Percentiles rank a stretch among this genome's conserved stretches.
Conservation (phyloP, 495 filamentous ascomycete genomes). For the Copromyces sp. region DNA sequence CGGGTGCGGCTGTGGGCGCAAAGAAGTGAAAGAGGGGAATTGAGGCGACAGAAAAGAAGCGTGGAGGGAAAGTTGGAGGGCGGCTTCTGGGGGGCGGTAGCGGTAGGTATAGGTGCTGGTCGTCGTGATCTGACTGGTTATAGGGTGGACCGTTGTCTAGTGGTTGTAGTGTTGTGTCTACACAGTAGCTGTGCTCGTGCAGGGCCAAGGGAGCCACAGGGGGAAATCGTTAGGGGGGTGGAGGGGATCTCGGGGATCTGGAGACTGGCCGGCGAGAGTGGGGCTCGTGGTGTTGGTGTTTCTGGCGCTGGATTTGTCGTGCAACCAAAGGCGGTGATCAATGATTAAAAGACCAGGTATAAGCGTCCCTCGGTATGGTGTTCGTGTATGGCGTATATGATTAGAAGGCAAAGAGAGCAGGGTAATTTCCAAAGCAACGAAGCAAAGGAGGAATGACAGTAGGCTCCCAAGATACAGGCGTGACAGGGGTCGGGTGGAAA, state of each 20-base stretch:
- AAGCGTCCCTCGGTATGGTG: not conserved
- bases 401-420: not conserved
- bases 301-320: not conserved
- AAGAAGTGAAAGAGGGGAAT: slow-evolving; percentile 3
- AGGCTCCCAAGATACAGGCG: not conserved
- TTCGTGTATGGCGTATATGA: not conserved
- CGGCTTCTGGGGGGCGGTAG: not conserved
- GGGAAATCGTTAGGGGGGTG: not conserved
- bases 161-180: not conserved
- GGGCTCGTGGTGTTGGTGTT: not conserved
- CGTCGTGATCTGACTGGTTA: not conserved
- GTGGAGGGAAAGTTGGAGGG: not conserved
- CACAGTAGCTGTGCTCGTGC: not conserved
- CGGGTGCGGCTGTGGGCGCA: slow-evolving; percentile 1
- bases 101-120: not conserved
- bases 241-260: not conserved
- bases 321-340: not conserved
- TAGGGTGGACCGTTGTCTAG: not conserved
- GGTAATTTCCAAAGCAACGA: not conserved
- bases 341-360: not conserved
- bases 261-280: not conserved
- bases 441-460: not conserved
- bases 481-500: not conserved
- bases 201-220: not conserved
- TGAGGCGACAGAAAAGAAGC: slow-evolving; percentile 1